Conservation (phyloP, 2,329 filamentous ascomycete genomes). For the Trichoderma hamatum region DNA sequence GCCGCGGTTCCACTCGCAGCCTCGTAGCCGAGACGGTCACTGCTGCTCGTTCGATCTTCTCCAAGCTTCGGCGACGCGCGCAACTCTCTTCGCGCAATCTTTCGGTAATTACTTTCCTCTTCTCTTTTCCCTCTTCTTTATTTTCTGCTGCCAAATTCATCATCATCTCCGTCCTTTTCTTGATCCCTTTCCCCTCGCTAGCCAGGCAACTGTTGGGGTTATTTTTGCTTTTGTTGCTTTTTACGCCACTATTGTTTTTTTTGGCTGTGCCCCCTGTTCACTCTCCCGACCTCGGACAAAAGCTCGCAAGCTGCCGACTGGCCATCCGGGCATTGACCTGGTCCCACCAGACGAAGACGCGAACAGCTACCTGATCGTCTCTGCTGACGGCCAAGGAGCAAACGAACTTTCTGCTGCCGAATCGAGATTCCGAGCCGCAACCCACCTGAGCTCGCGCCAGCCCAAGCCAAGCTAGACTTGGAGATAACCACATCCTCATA, state of each 20-base stretch:
- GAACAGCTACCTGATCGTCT: conserved; percentile 8
- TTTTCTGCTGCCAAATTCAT: too few relatives aligned
- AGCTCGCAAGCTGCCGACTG: conserved; percentile 23
- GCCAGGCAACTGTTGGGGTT: not conserved
- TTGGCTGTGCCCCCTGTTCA: conserved; percentile 4
- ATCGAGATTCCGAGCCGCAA: not conserved
- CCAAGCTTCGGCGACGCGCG: conserved; percentile 8
- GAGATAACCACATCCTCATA: conserved; percentile 1
- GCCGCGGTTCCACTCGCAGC: conserved; percentile 2
- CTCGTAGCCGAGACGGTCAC: not conserved
- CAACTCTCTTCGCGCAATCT: conserved; percentile 1
- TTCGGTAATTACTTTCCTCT: not conserved
- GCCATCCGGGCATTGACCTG: conserved; percentile 3
- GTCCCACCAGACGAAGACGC: conserved; percentile 14
- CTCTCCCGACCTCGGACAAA: conserved; percentile 22
- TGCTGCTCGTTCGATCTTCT: not conserved
- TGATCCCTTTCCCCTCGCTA: not conserved
- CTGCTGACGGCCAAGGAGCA: conserved; percentile 18
- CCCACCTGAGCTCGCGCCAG: not conserved
- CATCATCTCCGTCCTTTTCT: too few relatives aligned
- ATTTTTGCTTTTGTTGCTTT: not conserved
- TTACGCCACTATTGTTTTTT: conserved; percentile 2
- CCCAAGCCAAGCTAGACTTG: conserved; percentile 22
- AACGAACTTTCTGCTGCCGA: conserved; percentile 3
- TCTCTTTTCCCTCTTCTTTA: not conserved